Conservation (phyloP, 2,329 filamentous ascomycete genomes). For the Ophioceras dolichostomum region DNA sequence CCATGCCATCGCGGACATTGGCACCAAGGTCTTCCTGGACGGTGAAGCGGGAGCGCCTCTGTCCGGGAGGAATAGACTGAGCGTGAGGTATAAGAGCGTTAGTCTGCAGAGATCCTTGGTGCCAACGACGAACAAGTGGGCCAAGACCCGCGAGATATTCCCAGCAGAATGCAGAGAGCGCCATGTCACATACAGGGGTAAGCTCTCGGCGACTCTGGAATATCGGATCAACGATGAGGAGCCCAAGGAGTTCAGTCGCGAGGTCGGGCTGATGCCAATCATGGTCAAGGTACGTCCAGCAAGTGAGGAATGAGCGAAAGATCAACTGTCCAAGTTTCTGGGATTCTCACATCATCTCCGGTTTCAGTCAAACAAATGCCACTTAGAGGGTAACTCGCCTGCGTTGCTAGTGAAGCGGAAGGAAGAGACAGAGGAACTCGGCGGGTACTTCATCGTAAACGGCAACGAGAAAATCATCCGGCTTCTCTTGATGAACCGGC, state of each 20-base stretch:
- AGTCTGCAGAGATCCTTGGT: slow-evolving; percentile 72
- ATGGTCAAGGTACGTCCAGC: slow-evolving; percentile 93
- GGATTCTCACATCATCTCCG: too few relatives aligned
- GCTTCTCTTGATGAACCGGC: slow-evolving; percentile 75
- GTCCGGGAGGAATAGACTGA: slow-evolving; percentile 58
- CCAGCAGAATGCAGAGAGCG: slow-evolving; percentile 91
- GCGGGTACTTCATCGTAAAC: slow-evolving; percentile 95
- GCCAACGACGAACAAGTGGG: slow-evolving; percentile 73
- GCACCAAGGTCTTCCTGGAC: slow-evolving; percentile 77
- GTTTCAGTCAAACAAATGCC: slow-evolving; percentile 76
- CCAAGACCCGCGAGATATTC: slow-evolving; percentile 71
- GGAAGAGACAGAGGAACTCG: slow-evolving; percentile 92
- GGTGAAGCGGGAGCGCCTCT: slow-evolving; percentile 53
- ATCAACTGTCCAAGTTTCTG: too few relatives aligned
- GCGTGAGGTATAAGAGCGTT: slow-evolving; percentile 68
- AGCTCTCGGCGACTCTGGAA: slow-evolving; percentile 71
- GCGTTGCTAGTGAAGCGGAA: slow-evolving; percentile 72
- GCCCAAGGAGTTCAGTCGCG: slow-evolving; percentile 68
- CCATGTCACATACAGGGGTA: slow-evolving; percentile 82
- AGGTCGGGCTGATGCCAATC: slow-evolving; percentile 80
- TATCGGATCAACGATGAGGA: slow-evolving; percentile 81
- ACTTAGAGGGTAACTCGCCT: slow-evolving; percentile 77
- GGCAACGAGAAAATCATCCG: slow-evolving; percentile 95
- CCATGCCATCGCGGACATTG: slow-evolving; percentile 76
- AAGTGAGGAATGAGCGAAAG: too few relatives aligned